phyloP scores from a whole-genome alignment of 495 filamentous ascomycete genomes.

The Penicillium arizonense region DNA sequence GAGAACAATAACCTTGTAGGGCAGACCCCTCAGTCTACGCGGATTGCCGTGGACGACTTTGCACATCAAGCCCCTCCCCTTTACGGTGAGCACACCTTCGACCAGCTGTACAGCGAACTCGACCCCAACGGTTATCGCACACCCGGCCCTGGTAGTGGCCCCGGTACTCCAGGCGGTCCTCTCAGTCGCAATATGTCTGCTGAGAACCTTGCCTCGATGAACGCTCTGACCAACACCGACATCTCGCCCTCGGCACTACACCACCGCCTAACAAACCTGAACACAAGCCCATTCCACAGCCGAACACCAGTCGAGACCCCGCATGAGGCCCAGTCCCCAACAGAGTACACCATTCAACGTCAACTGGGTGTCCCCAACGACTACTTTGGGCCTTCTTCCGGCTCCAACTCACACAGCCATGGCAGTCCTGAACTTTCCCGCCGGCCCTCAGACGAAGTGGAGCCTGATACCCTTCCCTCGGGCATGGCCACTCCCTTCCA shows the following conservation, averaged over 20 bases:
- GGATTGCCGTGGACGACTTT: conserved; percentile 34
- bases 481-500: conserved; percentile 60
- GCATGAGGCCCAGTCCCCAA: conserved; percentile 16
- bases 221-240: conserved; percentile 53
- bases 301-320: conserved; percentile 21
- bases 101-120: conserved; percentile 84
- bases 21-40: conserved; percentile 42
- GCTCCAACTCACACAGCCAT: conserved; percentile 37
- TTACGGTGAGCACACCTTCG: conserved; percentile 83
- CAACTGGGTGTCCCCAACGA: conserved; percentile 30
- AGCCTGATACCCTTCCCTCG: conserved; percentile 43
- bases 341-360: conserved; percentile 25
- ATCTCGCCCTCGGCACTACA: conserved; percentile 58
- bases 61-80: conserved; percentile 72
- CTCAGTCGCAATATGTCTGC: conserved; percentile 74
- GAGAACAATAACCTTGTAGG: conserved; percentile 71
- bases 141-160: conserved; percentile 64
- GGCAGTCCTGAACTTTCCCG: conserved; percentile 47
- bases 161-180: conserved; percentile 71
- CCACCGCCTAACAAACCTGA: conserved; percentile 60
- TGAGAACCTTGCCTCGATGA: conserved; percentile 72
- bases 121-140: conserved; percentile 76
- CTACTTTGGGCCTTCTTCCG: conserved; percentile 31
- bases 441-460: conserved; percentile 59
- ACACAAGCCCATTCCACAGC: conserved; percentile 24